Conservation (phyloP, 2,329 filamentous ascomycete genomes). For the Aspergillus novoparasiticus region DNA sequence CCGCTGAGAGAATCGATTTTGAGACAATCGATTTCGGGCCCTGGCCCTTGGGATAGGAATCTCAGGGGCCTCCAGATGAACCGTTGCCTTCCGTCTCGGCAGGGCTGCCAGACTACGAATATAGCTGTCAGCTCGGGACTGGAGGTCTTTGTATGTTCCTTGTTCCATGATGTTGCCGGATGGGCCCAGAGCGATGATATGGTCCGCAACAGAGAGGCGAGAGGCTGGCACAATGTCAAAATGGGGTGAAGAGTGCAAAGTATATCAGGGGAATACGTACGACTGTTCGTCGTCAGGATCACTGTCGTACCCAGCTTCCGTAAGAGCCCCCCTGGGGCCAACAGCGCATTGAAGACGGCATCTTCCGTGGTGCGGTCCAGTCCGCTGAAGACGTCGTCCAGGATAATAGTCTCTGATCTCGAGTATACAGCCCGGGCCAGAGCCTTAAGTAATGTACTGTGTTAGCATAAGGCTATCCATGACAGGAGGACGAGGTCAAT, state of each 20-base stretch:
- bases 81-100: not conserved
- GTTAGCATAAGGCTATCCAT: not conserved
- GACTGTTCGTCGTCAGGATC: conserved; percentile 14
- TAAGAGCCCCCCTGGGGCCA: conserved; percentile 28
- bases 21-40: not conserved
- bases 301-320: conserved; percentile 19
- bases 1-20: not conserved
- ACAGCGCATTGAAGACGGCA: conserved; percentile 34
- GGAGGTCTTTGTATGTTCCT: not conserved
- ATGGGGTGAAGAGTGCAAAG: not conserved
- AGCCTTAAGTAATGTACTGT: conserved; percentile 2
- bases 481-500: not conserved
- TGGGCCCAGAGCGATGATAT: conserved; percentile 49
- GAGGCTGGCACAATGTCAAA: not conserved
- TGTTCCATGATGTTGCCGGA: not conserved
- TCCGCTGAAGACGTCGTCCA: conserved; percentile 4
- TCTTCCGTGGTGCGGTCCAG: conserved; percentile 22
- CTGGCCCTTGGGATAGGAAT: not conserved
- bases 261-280: not conserved
- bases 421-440: conserved; percentile 39
- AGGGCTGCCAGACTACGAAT: not conserved
- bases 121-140: not conserved
- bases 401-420: conserved; percentile 23
- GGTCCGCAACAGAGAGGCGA: conserved; percentile 38
- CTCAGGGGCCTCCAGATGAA: not conserved